phyloP scores from a whole-genome alignment of 2,329 filamentous ascomycete species.

The Dryadomyces sulphureus region DNA sequence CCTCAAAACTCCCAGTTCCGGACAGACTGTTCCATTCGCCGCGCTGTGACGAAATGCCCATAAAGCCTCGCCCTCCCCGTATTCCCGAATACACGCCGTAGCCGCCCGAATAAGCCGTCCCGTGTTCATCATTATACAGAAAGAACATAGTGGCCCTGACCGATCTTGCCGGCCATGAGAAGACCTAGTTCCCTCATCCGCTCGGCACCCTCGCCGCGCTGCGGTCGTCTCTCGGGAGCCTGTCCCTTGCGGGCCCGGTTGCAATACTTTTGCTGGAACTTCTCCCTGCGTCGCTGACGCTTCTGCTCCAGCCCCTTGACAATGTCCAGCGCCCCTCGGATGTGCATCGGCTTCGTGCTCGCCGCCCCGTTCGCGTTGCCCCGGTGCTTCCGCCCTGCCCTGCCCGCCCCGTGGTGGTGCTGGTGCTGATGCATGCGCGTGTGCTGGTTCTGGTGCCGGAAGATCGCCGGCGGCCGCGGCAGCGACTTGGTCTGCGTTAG shows the following conservation, averaged over 20 bases:
- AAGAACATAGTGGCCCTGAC: slow-evolving; percentile 62
- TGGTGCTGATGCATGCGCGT: background rate
- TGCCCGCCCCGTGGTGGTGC: slow-evolving; percentile 18
- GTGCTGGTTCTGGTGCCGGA: slow-evolving; percentile 30
- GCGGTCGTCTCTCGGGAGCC: slow-evolving; percentile 47
- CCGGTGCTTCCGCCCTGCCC: slow-evolving; percentile 11
- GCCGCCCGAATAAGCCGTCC: background rate
- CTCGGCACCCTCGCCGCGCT: slow-evolving; percentile 77
- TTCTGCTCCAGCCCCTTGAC: slow-evolving; percentile 93
- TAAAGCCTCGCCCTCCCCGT: slow-evolving; percentile 11
- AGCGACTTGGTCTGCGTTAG: slow-evolving; percentile 73
- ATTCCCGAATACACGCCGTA: no score
- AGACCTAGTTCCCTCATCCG: slow-evolving; percentile 87
- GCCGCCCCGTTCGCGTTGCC: slow-evolving; percentile 11
- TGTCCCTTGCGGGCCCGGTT: slow-evolving; percentile 62
- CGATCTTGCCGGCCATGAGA: slow-evolving; percentile 68
- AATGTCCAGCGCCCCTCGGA: slow-evolving; percentile 91
- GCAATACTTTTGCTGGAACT: slow-evolving; percentile 80
- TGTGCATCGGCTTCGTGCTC: slow-evolving; percentile 41
- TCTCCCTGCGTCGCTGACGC: slow-evolving; percentile 82
- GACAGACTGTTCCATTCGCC: slow-evolving; percentile 5
- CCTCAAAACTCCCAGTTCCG: slow-evolving; percentile 5
- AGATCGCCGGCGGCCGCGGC: slow-evolving; percentile 61
- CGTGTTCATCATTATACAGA: slow-evolving; percentile 40
- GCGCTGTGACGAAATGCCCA: slow-evolving; percentile 7